Percentiles rank a stretch among this genome's conserved stretches.
Evolutionary conservation across 495 filamentous ascomycete species (phyloP).

Genomic region (Aspergillus campestris): DNA sequence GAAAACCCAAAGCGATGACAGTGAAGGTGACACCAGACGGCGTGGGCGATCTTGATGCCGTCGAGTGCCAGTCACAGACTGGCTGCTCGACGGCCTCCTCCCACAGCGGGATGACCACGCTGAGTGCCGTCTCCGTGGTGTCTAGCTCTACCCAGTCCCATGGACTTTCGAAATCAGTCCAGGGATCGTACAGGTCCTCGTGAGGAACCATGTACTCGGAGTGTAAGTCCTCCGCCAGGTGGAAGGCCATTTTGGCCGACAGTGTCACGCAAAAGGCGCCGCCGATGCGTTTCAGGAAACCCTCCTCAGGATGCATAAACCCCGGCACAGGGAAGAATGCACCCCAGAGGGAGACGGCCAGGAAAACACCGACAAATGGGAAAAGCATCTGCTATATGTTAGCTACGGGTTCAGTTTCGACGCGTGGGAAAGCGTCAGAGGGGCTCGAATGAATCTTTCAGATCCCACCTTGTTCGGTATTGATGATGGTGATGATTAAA

Average conservation of each 20-base stretch:
- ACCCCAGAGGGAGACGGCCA: slow-evolving; percentile 5
- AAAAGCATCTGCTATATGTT: slow-evolving; percentile 2
- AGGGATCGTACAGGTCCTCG: neutral
- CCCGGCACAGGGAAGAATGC: slow-evolving; percentile 5
- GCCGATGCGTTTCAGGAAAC: slow-evolving; percentile 1
- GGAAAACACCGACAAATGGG: slow-evolving; percentile 5
- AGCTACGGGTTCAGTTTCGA: no score
- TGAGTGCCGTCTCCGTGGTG: neutral
- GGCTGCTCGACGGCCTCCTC: slow-evolving; percentile 1
- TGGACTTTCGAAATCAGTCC: neutral
- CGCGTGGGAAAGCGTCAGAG: neutral
- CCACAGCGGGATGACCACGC: neutral
- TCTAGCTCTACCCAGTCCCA: neutral
- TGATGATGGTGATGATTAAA: no score
- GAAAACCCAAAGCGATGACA: neutral
- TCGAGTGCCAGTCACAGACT: neutral
- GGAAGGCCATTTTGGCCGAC: neutral
- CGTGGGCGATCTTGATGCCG: neutral
- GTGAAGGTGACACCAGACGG: neutral
- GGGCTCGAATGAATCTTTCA: neutral
- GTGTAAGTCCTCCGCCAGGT: slow-evolving; percentile 1
- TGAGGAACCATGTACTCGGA: neutral
- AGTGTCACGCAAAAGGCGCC: neutral
- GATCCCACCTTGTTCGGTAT: no score
- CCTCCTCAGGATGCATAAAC: slow-evolving; percentile 2